Conservation (phyloP, 306 rosid genomes). For the Abrus pulchellus region DNA sequence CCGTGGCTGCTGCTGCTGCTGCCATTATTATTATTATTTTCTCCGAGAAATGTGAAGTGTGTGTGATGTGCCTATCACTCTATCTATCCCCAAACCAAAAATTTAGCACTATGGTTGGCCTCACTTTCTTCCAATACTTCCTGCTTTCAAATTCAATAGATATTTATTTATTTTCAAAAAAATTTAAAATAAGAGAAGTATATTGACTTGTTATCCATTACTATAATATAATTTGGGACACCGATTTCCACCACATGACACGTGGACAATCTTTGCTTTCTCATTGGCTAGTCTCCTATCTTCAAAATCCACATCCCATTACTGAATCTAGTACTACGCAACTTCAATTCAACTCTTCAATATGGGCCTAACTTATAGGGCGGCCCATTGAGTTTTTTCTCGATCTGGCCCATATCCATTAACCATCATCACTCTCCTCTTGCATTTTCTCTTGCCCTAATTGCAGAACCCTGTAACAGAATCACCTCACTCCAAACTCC, state of each 20-base stretch:
- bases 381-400: background rate
- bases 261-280: slow-evolving; percentile 55
- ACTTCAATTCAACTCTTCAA: no score
- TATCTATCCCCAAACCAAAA: slow-evolving; percentile 27
- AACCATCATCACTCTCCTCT: background rate
- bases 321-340: background rate
- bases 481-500: background rate
- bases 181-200: background rate
- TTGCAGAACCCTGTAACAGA: no score
- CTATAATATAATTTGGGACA: background rate
- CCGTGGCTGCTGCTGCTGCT: slow-evolving; percentile 70
- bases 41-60: slow-evolving; percentile 13
- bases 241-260: slow-evolving; percentile 52
- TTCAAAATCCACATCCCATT: slow-evolving; percentile 49
- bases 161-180: background rate
- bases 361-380: background rate
- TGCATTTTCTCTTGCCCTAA: slow-evolving; percentile 10
- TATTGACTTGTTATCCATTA: slow-evolving; percentile 55
- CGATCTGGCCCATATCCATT: background rate
- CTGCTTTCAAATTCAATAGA: background rate
- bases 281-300: slow-evolving; percentile 82
- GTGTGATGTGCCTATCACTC: background rate
- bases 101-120: slow-evolving; percentile 14
- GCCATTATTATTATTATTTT: slow-evolving; percentile 53
- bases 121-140: slow-evolving; percentile 25